Base-by-base conservation (phyloP, 306 rosid genomes). In the Rosa chinensis region DNA sequence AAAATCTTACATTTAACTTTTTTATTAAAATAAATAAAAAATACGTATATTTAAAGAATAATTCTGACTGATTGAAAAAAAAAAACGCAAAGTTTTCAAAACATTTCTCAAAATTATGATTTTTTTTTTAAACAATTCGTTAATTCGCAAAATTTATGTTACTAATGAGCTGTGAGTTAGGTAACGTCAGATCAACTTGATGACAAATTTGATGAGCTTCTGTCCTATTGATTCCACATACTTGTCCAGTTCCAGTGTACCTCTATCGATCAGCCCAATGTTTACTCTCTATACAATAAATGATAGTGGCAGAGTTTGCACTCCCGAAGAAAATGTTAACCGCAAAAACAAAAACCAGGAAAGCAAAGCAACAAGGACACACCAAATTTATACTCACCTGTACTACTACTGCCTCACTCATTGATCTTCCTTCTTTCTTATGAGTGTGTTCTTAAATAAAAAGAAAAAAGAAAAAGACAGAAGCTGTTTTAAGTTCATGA, bases 401-500 rank as follows among this genome's bases (percentile, higher is more conserved):
- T 32, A 13, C 69, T 14, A 25, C 9, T 25, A 32, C 42, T 20
- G 16, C 32, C 64, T n/a, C 35, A 8, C 10, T 59, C 37, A 59
- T 7, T 35, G 5, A 16, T 17, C 13, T 3, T 16, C 23, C 23
- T 12, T 37, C 70, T 18, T 17, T 39, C 23, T 32, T 64, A 64
- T 8, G 66, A n/a, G 35, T 28, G 2, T 10, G 2, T 21, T 3
- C 37, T 17, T 17, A 50, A 14, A 50, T 3, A 50, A 14, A 50
- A 14, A 50, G 20, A 50, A 50, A 4, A 47, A 47, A 32, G 37
- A 0, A 47, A 47, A 47, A 25, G 4, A 11, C 11, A 12, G 40
- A 59, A 28, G 43, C 20, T 62, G 73, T 55, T 76, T 76, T 48
- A 25, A 73, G 70, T 35, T 17, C 75, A 73, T 69, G 68, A 77